Base-by-base conservation (phyloP, 257 asterid species). In the Nicotiana paniculata region DNA sequence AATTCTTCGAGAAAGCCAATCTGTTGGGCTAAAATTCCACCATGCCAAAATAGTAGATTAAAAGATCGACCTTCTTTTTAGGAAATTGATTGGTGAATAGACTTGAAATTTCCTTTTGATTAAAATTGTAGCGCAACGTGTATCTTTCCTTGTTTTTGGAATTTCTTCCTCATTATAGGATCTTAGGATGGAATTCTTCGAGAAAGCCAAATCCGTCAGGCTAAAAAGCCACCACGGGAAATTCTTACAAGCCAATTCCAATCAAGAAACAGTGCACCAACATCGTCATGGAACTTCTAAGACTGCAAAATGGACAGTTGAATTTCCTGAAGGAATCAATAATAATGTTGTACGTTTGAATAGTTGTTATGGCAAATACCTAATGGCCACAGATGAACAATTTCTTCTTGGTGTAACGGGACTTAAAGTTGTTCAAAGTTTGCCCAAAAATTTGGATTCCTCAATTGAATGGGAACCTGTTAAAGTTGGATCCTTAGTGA, bases 1-100 rank as follows among this genome's bases (percentile, higher is more conserved):
- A 93, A 3, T 87, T 95, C 82, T 92, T 95, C 92, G 70, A 64
- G 69, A 89, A 84, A 18, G 97, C 96, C 5, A 90, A 86, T 77
- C 89, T 39, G 89, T 95, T 55, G 77, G 96, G 88, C 88, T 92
- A n/a, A 90, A 81, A 77, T 89, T 95, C 91, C 87, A 89, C 81
- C 97, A 91, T 86, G 89, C 90, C 79, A 95, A 43, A 95, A 80
- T 95, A 77, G 81, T 80, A 85, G 77, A 83, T 93, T 97, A 97
- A 54, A 82, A n/a, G 96, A 93, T 0, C 95, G 89, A 83, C 82
- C 82, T 90, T 68, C 91, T 92, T 16, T 92, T 86, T 10, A 95
- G 90, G 1, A 69, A 64, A 77, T 63, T 63, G 18, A 5, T 63
- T 63, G 37, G 18, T 63, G 18, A 63, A 63, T 11, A 3, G 17